Conservation (phyloP, 345 rosid species). For the Populus pruinosa region DNA sequence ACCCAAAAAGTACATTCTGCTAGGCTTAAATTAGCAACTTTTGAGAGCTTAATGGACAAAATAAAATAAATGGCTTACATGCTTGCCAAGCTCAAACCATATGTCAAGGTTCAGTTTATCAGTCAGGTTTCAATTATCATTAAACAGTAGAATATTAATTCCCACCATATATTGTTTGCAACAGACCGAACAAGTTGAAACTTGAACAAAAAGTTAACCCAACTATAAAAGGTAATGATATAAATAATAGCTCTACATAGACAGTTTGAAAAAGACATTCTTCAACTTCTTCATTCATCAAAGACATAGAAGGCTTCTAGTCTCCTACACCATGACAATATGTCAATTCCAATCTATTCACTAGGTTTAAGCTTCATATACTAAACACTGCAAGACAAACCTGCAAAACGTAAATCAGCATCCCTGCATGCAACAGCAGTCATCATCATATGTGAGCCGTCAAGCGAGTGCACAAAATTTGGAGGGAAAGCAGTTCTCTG, state of each 20-base stretch:
- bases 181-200: neutral
- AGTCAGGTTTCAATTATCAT: neutral
- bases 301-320: neutral
- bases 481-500: slow-evolving; percentile 99
- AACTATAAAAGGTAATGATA: neutral
- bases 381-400: slow-evolving; percentile 30
- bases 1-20: neutral
- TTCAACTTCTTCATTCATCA: neutral
- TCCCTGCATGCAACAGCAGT: slow-evolving; percentile 93
- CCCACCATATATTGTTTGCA: neutral
- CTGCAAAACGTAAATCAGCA: slow-evolving; percentile 90
- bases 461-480: slow-evolving; percentile 93
- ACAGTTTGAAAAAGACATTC: neutral
- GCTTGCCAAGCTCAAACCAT: neutral
- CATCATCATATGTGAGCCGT: slow-evolving; percentile 99
- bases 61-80: neutral
- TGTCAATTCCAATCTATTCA: neutral
- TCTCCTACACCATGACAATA: neutral
- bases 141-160: neutral
- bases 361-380: slow-evolving; percentile 4
- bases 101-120: neutral
- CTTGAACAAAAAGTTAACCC: neutral
- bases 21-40: neutral
- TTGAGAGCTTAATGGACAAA: neutral
- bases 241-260: neutral